Percentiles rank a stretch among this genome's conserved stretches.
phyloP scores from a whole-genome alignment of 768 basidiomycete genomes.

The Tricholoma sp. region DNA sequence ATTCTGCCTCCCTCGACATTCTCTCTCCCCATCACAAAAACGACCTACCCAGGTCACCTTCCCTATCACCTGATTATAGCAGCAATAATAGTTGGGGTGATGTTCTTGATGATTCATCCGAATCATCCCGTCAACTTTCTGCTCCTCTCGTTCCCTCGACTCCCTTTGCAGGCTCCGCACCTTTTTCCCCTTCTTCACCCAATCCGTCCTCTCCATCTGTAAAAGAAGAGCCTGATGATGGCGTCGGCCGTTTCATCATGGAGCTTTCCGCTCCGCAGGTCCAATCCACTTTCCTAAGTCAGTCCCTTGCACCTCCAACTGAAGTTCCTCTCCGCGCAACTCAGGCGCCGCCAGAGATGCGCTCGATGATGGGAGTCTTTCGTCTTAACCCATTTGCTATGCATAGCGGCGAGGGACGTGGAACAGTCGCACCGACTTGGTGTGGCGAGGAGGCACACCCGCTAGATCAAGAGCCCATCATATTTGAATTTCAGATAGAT shows the following conservation, averaged over 20 bases:
- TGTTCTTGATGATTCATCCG: conserved; percentile 2
- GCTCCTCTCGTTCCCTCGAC: background rate
- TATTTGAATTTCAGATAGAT: conserved; percentile 62
- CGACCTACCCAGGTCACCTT: conserved; percentile 18
- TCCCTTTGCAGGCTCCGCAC: background rate
- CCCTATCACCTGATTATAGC: conserved; percentile 13
- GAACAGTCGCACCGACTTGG: conserved; percentile 33
- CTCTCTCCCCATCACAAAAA: conserved; percentile 10
- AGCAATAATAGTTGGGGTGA: conserved; percentile 6
- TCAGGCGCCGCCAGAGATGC: conserved; percentile 65
- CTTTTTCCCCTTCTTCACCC: conserved; percentile 1
- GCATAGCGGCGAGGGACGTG: conserved; percentile 44
- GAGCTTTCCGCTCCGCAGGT: conserved; percentile 27
- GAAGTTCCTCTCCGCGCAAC: conserved; percentile 75
- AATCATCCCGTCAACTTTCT: conserved; percentile 11
- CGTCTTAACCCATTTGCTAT: conserved; percentile 73
- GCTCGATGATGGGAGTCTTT: conserved; percentile 73
- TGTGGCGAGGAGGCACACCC: conserved; percentile 51
- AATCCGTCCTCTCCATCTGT: conserved; percentile 16
- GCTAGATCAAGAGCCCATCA: conserved; percentile 52
- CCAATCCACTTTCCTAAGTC: conserved; percentile 22
- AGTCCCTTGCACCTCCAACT: conserved; percentile 47
- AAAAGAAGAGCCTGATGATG: conserved; percentile 37
- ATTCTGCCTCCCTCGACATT: conserved; percentile 3
- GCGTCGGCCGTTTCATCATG: conserved; percentile 39